Conservation (phyloP, 75 land plant genomes). For the Selaginella tamariscina region DNA sequence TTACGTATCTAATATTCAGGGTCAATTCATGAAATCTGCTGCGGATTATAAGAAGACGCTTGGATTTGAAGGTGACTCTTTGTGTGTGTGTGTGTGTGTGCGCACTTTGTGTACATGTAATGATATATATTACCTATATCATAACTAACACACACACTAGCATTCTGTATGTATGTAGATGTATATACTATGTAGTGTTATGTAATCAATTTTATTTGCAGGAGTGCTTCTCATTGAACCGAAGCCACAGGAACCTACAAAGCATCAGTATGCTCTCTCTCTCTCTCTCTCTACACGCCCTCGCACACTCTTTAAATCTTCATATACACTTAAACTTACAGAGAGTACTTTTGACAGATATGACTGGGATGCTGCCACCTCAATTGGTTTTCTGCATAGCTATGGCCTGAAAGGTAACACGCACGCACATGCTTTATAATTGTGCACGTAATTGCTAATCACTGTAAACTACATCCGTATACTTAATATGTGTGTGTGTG, state of each 20-base stretch:
- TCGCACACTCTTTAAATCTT: too few species aligned
- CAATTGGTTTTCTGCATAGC: conserved; percentile 63
- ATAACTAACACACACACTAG: not conserved
- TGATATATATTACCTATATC: not conserved
- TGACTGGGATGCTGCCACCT: conserved; percentile 97
- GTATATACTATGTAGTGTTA: not conserved
- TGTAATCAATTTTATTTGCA: conserved; percentile 18
- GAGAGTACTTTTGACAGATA: conserved; percentile 38
- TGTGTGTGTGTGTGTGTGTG: not conserved
- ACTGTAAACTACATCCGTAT: not conserved
- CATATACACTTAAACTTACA: not conserved
- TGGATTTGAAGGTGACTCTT: conserved; percentile 67
- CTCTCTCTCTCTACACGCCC: too few species aligned
- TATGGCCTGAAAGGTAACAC: conserved; percentile 74
- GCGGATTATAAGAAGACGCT: conserved; percentile 76
- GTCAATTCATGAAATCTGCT: conserved; percentile 64
- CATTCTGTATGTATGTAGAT: too few species aligned
- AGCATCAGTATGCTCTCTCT: conserved; percentile 67
- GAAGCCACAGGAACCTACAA: conserved; percentile 97
- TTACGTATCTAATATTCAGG: conserved; percentile 30
- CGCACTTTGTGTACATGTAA: not conserved
- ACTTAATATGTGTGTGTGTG: not conserved
- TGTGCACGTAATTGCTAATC: not conserved
- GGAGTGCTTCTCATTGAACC: conserved; percentile 86
- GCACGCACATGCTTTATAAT: too few species aligned